Base-by-base conservation (phyloP, 2,329 filamentous ascomycete species). In the Aspergillus novoparasiticus region DNA sequence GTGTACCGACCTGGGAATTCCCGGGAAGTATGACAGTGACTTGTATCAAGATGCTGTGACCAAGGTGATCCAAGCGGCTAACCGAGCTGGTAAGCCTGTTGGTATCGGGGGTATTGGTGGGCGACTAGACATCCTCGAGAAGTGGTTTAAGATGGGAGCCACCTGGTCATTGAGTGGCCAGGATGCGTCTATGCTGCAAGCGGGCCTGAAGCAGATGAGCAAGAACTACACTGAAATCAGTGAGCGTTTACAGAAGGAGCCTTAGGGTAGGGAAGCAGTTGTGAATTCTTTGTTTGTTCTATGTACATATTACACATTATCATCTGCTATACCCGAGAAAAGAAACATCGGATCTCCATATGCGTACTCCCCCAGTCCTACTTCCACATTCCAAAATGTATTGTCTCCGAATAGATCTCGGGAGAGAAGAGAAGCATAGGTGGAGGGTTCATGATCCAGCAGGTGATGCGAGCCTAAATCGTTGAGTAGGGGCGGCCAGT, bases 1-100 rank as follows among this genome's bases (percentile, higher is more conserved):
- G 56, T 78, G 72, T 23, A 75, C 78, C 1, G 80, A 82, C 48
- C 74, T 82, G 70, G 80, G 80, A 0, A 80, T 80, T 34, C 78
- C 78, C 0, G 79, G 79, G 2, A 68, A 79, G 50, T 41, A 41
- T 10, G 39, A 41, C 39, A 41, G 16, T 10, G 39, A 41, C 19
- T 9, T n/a, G 39, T 41, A 41, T 41, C 39, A 41, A n/a, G 39
- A 41, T 41, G 39, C 39, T 9, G 39, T 41, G 16, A 41, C 9
- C 19, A 41, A 41, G 39, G 39, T 41, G 39, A 41, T 41, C 19
- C 39, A 41, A 19, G 39, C 39, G 16, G 39, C 39, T 19, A 41
- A 41, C 9, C 39, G 39, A 16, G 39, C 39, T n/a, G 39, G 39
- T 16, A 41, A 41, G 19, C 39, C 39, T n/a, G 39, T 41, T 6